Conservation (phyloP, 768 basidiomycete genomes). For the Podaxis carcinomalis region DNA sequence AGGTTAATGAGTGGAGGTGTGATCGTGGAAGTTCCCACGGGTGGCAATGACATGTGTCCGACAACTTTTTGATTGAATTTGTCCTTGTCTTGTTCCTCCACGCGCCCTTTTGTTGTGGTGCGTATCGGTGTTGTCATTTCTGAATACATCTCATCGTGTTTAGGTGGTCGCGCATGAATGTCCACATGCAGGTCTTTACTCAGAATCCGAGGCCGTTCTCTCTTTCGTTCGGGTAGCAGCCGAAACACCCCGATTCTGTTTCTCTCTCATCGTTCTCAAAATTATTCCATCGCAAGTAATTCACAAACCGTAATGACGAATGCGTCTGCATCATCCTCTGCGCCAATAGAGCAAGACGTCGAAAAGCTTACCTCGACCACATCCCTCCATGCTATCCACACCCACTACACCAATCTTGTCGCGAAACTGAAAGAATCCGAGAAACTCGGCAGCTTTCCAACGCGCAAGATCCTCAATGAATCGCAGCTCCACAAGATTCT, state of each 20-base stretch:
- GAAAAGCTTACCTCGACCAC: conserved; percentile 20
- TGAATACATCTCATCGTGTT: conserved; percentile 17
- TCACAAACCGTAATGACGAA: not conserved
- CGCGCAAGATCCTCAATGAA: conserved; percentile 12
- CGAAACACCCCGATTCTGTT: not conserved
- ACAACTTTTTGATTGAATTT: conserved; percentile 18
- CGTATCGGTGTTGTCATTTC: conserved; percentile 14
- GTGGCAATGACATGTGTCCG: conserved; percentile 26
- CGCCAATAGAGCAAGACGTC: conserved; percentile 14
- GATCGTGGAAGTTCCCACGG: conserved; percentile 36
- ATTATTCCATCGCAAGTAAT: conserved; percentile 4
- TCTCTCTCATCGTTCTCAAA: conserved; percentile 12
- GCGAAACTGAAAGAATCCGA: conserved; percentile 19
- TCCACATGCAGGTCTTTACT: conserved; percentile 43
- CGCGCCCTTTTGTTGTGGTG: conserved; percentile 1
- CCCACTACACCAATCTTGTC: conserved; percentile 31
- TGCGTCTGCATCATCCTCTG: conserved; percentile 15
- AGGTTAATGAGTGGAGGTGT: conserved; percentile 15
- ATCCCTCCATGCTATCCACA: conserved; percentile 29
- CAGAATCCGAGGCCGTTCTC: conserved; percentile 26
- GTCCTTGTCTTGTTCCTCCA: conserved; percentile 7
- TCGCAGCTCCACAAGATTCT: conserved; percentile 37
- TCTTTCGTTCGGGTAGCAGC: conserved; percentile 15
- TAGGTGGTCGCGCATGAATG: conserved; percentile 53
- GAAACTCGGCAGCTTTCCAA: conserved; percentile 1